These are phyloP conservation scores for Solanum hybrid DNA, from an alignment of 305 asterid genomes.

Conservation along the genomic window DNA sequence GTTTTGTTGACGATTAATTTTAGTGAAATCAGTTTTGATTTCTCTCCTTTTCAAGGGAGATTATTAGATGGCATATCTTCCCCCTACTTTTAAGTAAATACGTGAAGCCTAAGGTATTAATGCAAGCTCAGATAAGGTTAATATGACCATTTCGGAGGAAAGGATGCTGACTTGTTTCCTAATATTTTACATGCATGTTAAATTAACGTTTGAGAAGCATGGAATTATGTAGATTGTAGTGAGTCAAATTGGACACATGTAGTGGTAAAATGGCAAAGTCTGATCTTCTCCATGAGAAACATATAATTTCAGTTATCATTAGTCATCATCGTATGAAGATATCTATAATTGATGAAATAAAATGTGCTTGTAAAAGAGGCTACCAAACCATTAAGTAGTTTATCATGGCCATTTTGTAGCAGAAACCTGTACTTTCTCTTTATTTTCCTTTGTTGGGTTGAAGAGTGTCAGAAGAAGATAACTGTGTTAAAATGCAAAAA, in stretches of 20 bases:
- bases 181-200: too few relatives aligned
- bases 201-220: too few relatives aligned
- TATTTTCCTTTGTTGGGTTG: too few relatives aligned
- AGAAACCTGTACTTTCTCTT: too few relatives aligned
- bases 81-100: neutral
- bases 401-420: neutral
- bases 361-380: neutral
- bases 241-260: too few relatives aligned
- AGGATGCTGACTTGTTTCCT: too few relatives aligned
- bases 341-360: neutral
- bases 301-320: neutral
- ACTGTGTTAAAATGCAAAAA: neutral
- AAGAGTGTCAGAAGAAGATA: neutral
- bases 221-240: too few relatives aligned
- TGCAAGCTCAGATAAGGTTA: neutral
- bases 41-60: too few relatives aligned
- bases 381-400: neutral
- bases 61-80: neutral
- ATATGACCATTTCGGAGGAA: too few relatives aligned
- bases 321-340: neutral
- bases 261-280: neutral
- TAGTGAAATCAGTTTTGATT: too few relatives aligned
- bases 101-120: neutral
- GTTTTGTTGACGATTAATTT: too few relatives aligned
- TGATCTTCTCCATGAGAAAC: neutral